Evolutionary conservation across 805 yeast genomes (phyloP).

Genomic region (Metschnikowia santaceciliae): DNA sequence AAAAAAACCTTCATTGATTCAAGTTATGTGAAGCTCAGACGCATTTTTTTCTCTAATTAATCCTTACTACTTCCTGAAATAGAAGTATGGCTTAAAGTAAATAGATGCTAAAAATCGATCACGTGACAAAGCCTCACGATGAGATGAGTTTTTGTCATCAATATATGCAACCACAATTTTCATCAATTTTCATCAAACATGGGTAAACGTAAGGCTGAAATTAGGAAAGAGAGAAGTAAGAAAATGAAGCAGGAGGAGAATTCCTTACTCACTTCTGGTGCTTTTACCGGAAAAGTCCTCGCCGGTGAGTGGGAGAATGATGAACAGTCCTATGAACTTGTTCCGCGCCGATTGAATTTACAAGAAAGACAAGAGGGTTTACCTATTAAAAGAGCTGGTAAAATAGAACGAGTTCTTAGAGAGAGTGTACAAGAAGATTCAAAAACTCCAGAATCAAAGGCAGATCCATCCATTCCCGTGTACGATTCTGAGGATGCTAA

Average conservation of each 20-base stretch:
- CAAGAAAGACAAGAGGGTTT: conserved; percentile 58
- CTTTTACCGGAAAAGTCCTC: conserved; percentile 21
- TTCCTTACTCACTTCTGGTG: conserved; percentile 33
- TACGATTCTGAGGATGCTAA: not conserved
- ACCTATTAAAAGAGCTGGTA: conserved; percentile 75
- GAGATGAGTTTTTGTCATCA: conserved; percentile 3
- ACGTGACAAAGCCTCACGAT: conserved; percentile 3
- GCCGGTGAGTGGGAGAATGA: conserved; percentile 52
- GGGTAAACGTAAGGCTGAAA: conserved; percentile 15
- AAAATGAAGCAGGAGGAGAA: conserved; percentile 36
- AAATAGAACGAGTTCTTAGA: conserved; percentile 60
- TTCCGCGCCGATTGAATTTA: conserved; percentile 55
- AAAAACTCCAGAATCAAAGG: not conserved
- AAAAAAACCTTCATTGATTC: not conserved
- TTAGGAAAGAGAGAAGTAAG: conserved; percentile 18
- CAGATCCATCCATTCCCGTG: not conserved
- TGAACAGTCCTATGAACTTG: conserved; percentile 74
- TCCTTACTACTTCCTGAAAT: not conserved
- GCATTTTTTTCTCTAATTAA: not conserved
- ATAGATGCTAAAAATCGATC: not conserved
- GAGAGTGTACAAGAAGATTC: conserved; percentile 15
- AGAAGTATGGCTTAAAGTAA: not conserved
- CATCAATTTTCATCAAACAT: conserved; percentile 2
- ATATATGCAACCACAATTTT: not conserved
- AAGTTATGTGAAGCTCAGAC: too few relatives aligned